These are phyloP conservation scores for Sungouiella thailandica DNA, from an alignment of 805 yeast species.

Conservation along the genomic window DNA sequence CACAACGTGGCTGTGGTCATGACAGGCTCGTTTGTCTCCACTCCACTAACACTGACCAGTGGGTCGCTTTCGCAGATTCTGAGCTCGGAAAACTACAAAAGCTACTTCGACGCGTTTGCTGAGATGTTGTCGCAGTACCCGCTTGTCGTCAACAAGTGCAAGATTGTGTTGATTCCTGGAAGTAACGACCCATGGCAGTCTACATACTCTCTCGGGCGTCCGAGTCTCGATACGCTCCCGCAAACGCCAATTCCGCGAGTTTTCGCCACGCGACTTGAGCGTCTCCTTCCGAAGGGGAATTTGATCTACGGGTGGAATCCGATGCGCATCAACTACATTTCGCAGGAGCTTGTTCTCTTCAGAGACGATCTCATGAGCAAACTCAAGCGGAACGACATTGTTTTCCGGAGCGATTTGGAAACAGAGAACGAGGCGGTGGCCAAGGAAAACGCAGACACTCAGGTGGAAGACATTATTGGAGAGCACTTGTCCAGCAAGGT, in stretches of 20 bases:
- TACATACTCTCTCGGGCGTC: conserved; percentile 53
- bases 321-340: conserved; percentile 64
- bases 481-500: conserved; percentile 40
- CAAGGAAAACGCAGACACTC: conserved; percentile 19
- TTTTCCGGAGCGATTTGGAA: conserved; percentile 41
- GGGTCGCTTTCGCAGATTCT: conserved; percentile 46
- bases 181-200: conserved; percentile 92
- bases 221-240: conserved; percentile 45
- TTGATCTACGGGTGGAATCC: conserved; percentile 65
- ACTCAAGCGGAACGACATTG: conserved; percentile 64
- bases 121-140: conserved; percentile 57
- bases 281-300: conserved; percentile 31
- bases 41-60: conserved; percentile 56
- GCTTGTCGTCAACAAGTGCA: conserved; percentile 43
- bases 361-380: conserved; percentile 72
- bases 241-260: conserved; percentile 64
- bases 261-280: conserved; percentile 63
- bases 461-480: conserved; percentile 14
- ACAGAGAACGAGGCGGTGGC: conserved; percentile 21
- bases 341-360: conserved; percentile 75
- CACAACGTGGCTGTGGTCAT: conserved; percentile 62
- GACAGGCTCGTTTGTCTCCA: conserved; percentile 73
- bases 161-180: conserved; percentile 79
- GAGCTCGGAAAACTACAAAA: conserved; percentile 53
- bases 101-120: conserved; percentile 71